These are phyloP conservation scores for Pinus albicaulis DNA, from an alignment of 75 land plant genomes.

Conservation along the genomic window DNA sequence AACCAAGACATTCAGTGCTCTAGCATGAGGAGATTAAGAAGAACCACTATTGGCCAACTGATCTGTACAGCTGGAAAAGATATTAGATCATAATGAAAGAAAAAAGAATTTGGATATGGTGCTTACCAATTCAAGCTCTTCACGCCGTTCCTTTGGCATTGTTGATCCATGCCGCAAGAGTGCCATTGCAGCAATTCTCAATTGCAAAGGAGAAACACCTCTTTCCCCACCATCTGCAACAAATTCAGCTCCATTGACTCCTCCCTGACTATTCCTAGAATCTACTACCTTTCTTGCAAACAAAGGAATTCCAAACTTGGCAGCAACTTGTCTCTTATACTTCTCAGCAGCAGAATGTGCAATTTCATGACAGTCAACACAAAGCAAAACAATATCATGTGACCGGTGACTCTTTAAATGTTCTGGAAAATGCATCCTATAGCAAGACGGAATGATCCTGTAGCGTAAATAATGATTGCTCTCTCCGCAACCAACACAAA, in stretches of 20 bases:
- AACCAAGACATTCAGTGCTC: neutral
- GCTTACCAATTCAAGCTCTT: slow-evolving; percentile 70
- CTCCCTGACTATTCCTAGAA: slow-evolving; percentile 22
- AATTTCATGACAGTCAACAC: slow-evolving; percentile 98
- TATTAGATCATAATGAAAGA: neutral
- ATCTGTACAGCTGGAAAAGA: neutral
- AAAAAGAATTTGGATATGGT: slow-evolving; percentile 3
- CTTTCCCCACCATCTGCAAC: slow-evolving; percentile 26
- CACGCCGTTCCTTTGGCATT: slow-evolving; percentile 81
- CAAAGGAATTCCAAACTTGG: slow-evolving; percentile 81
- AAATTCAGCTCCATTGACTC: slow-evolving; percentile 21
- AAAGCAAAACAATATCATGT: slow-evolving; percentile 97
- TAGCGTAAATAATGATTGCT: slow-evolving; percentile 90
- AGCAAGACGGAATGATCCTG: slow-evolving; percentile 95
- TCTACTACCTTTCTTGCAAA: slow-evolving; percentile 75
- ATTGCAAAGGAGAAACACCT: slow-evolving; percentile 92
- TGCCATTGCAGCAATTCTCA: slow-evolving; percentile 95
- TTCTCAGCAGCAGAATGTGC: slow-evolving; percentile 98
- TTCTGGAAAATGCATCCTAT: slow-evolving; percentile 95
- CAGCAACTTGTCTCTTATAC: slow-evolving; percentile 72
- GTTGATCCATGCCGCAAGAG: slow-evolving; percentile 76
- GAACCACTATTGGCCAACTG: neutral
- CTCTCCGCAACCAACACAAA: slow-evolving; percentile 98
- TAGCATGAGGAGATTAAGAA: neutral
- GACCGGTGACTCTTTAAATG: slow-evolving; percentile 98